Evolutionary conservation across 352 stramenopile genomes (phyloP), one percentile per base, ranked within the genome.

Genomic region (Globisporangium heterothallicum): DNA sequence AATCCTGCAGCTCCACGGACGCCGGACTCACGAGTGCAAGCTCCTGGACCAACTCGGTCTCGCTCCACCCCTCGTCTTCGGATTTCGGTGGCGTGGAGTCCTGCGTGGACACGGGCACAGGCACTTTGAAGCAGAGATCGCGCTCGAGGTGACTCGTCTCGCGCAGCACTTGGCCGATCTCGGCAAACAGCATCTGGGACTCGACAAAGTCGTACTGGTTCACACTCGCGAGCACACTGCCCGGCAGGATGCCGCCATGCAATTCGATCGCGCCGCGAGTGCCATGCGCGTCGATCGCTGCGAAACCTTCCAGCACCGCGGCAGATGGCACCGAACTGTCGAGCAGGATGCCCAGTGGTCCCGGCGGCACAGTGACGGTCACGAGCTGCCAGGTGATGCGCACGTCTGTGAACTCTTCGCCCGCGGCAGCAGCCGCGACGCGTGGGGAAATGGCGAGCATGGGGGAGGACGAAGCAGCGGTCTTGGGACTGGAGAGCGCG

Each of bases 291-390:
- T 63, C 52, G 7, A 85, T 56, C 7, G 74, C 66, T 29, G 70
- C 73, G 24, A 92, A 92, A 42, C 74, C 72, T 19, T 88, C 77
- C 35, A 92, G 74, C 48, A 88, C n/a, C 13, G 75, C 66, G 3
- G 66, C 65, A 29, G 66, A 42, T 4, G 42, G 38, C 29, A 58
- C 61, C 18, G 61, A 70, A 49, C 64, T 67, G 44, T 89, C 76
- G 22, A 92, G 70, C 38, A 92, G 32, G 53, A 92, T 83, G 34
- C 77, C 80, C 10, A 92, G 63, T 19, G 80, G 74, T 8, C 79
- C 79, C 12, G 75, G 70, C 16, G 70, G 61, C 51, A 88, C 74
- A 2, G 40, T 25, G 18, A 92, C 61, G 18, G 80, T 64, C 32
- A 83, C 59, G 49, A 80, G 35, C 12, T 55, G 25, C 54, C 47